phyloP scores from a whole-genome alignment of 169 alveolate species.

The Nephromyces sp. region DNA sequence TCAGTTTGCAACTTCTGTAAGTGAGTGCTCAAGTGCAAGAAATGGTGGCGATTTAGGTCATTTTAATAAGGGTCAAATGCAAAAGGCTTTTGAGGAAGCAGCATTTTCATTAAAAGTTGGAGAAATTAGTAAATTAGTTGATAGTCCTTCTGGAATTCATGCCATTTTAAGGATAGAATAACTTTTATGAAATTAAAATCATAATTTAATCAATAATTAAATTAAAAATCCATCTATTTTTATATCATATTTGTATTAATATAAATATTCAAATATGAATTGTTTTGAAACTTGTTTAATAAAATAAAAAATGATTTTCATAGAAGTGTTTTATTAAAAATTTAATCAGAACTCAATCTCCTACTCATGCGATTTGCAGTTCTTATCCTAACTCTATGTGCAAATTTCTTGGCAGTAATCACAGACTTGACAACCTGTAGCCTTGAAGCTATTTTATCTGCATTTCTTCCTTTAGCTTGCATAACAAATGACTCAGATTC shows the following conservation, averaged over 20 bases:
- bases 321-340: too few species aligned
- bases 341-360: too few species aligned
- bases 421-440: neutral
- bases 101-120: conserved; percentile 66
- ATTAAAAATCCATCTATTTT: too few species aligned
- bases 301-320: too few species aligned
- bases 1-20: conserved; percentile 48
- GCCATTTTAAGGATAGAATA: conserved; percentile 69
- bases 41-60: conserved; percentile 76
- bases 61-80: conserved; percentile 72
- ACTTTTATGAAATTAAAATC: too few species aligned
- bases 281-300: too few species aligned
- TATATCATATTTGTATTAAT: too few species aligned
- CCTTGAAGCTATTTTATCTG: neutral
- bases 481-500: conserved; percentile 15
- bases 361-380: neutral
- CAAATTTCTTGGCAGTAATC: neutral
- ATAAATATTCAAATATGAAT: too few species aligned
- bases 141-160: conserved; percentile 77
- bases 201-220: too few species aligned
- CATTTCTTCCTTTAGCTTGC: conserved; percentile 18
- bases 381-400: neutral
- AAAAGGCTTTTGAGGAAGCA: conserved; percentile 67
- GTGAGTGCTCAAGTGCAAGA: conserved; percentile 68
- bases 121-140: conserved; percentile 70